Percentiles rank a stretch among this genome's conserved stretches.
Conservation (phyloP, 1,139 yeast species). For the Scheffersomyces segobiensis region DNA sequence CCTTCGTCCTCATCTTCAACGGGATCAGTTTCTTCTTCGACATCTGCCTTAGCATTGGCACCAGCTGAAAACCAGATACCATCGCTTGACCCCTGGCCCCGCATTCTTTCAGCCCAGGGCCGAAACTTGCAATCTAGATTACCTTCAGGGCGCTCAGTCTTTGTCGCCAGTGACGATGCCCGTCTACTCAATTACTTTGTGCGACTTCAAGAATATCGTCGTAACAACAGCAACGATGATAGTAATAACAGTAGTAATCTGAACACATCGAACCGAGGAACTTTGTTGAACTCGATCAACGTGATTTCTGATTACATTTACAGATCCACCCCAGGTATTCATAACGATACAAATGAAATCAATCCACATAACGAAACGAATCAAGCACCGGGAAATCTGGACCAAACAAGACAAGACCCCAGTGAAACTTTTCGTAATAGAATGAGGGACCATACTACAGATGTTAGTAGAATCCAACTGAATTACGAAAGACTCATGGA, state of each 20-base stretch:
- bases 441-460: neutral
- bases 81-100: neutral
- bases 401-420: neutral
- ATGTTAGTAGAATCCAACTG: neutral
- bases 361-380: neutral
- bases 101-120: neutral
- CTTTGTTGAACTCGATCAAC: neutral
- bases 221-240: neutral
- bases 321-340: neutral
- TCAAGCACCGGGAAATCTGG: neutral
- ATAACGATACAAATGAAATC: neutral
- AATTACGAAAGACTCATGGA: neutral
- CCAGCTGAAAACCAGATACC: neutral
- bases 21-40: neutral
- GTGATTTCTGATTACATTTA: neutral
- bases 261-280: neutral
- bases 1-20: neutral
- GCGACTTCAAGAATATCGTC: neutral
- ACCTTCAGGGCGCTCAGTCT: neutral
- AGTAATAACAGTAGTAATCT: neutral
- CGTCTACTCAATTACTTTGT: neutral
- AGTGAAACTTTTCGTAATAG: neutral
- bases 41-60: neutral
- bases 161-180: neutral
- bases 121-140: neutral